Evolutionary conservation across 352 stramenopile genomes (phyloP).

Genomic region (Phytophthora multivora): DNA sequence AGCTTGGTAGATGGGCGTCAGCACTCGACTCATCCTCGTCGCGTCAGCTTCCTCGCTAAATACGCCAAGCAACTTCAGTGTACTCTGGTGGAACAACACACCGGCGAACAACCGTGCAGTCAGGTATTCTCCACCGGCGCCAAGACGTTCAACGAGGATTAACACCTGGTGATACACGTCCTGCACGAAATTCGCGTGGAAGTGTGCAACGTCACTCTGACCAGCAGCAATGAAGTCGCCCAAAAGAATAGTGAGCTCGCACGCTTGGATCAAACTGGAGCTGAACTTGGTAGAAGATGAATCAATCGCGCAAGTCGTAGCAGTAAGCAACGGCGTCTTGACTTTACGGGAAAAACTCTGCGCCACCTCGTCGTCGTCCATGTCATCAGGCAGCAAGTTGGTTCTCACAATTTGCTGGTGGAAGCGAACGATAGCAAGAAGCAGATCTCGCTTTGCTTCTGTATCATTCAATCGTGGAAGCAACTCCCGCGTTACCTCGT

Average conservation of each 20-base stretch:
- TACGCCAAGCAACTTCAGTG: conserved; percentile 46
- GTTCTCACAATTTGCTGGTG: conserved; percentile 32
- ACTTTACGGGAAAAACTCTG: conserved; percentile 32
- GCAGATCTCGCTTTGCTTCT: conserved; percentile 28
- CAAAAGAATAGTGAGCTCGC: conserved; percentile 31
- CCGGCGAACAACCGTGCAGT: conserved; percentile 47
- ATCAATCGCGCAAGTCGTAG: conserved; percentile 11
- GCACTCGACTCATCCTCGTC: conserved; percentile 47
- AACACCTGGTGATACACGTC: conserved; percentile 48
- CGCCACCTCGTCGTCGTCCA: conserved; percentile 59
- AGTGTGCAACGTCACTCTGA: conserved; percentile 2
- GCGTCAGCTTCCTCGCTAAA: conserved; percentile 53
- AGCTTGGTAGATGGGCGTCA: conserved; percentile 73
- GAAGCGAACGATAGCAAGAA: conserved; percentile 42
- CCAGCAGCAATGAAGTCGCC: conserved; percentile 31
- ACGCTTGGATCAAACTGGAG: conserved; percentile 36
- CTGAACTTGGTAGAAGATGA: conserved; percentile 25
- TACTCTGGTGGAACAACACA: conserved; percentile 51
- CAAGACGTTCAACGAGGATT: conserved; percentile 43
- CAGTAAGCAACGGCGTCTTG: conserved; percentile 23
- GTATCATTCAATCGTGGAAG: conserved; percentile 21
- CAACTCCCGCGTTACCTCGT: conserved; percentile 7
- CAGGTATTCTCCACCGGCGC: conserved; percentile 55
- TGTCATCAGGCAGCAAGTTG: conserved; percentile 46
- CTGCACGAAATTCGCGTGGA: conserved; percentile 33